Base-by-base conservation (phyloP, 352 stramenopile species). In the Phytophthora capsici region DNA sequence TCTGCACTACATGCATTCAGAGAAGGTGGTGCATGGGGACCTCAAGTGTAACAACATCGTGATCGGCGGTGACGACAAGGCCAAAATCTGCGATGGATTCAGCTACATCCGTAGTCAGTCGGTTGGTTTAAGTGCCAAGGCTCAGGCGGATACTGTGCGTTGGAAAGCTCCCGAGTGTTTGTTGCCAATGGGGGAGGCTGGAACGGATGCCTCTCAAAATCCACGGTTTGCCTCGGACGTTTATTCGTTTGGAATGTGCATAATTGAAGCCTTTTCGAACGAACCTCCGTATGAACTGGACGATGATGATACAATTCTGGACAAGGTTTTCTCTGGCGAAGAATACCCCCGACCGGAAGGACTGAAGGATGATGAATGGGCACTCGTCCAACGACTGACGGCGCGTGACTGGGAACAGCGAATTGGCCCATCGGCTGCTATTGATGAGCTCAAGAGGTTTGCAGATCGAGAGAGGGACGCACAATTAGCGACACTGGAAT, bases 91-190 rank as follows among this genome's bases (percentile, higher is more conserved):
- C 49, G 76, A 85, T 20, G 70, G 73, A 6, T 80, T 76, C 38
- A 69, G 49, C 13, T 81, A 72, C 57, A 78, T 80, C 22, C 57
- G 56, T 10, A 70, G 44, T 20, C 57, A 81, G 53, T 78, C 69
- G 0, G 56, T 69, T 9, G 61, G 53, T 12, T 46, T 81, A 1
- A 71, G 59, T 44, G 46, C 57, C 17, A 78, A 78, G 40, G 52
- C 65, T 3, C 69, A 78, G 61, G 71, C 66, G 7, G 73, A 76
- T 34, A 69, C 61, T 5, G 55, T 75, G 13, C 72, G 75, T 40
- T 84, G 69, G 76, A 82, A 71, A 22, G 76, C 73, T 7, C 70
- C 64, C 1, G 76, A 84, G 50, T 84, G 76, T 36, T 51, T 84
- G 20, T 53, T 54, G 46, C 60, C 46, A 13, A 57, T 57, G 44